Evolutionary conservation across 225 moss, liverwort and hornwort species (phyloP).

Genomic region (Asterella californica): DNA sequence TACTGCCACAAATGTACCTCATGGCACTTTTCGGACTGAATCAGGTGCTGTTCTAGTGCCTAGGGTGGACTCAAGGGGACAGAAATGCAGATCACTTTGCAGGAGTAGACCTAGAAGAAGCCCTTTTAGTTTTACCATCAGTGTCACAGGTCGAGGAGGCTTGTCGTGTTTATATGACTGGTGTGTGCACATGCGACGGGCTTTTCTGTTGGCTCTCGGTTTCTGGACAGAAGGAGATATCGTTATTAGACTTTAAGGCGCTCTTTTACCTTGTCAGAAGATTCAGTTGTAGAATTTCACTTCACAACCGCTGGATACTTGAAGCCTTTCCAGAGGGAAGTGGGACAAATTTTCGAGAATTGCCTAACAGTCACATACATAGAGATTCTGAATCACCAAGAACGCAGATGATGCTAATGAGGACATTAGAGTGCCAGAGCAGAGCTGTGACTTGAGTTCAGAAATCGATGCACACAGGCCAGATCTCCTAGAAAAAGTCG

Average conservation of each 20-base stretch:
- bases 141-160: not conserved
- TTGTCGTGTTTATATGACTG: not conserved
- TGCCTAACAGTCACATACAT: not conserved
- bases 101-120: not conserved
- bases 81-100: not conserved
- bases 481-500: not conserved
- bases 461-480: not conserved
- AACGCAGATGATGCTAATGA: not conserved
- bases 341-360: no score
- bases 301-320: not conserved
- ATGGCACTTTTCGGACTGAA: not conserved
- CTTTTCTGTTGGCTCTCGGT: not conserved
- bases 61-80: not conserved
- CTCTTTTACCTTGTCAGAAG: not conserved
- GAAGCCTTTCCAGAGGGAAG: not conserved
- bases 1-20: not conserved
- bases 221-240: not conserved
- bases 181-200: not conserved
- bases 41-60: not conserved
- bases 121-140: not conserved
- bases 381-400: not conserved
- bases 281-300: not conserved
- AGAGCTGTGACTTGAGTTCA: not conserved
- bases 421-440: not conserved
- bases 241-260: no score